A percentile compares a stretch with the other conserved stretches of the same genome.
Conservation (phyloP, 2,329 filamentous ascomycete species). For the Cryoendolithus antarcticus region DNA sequence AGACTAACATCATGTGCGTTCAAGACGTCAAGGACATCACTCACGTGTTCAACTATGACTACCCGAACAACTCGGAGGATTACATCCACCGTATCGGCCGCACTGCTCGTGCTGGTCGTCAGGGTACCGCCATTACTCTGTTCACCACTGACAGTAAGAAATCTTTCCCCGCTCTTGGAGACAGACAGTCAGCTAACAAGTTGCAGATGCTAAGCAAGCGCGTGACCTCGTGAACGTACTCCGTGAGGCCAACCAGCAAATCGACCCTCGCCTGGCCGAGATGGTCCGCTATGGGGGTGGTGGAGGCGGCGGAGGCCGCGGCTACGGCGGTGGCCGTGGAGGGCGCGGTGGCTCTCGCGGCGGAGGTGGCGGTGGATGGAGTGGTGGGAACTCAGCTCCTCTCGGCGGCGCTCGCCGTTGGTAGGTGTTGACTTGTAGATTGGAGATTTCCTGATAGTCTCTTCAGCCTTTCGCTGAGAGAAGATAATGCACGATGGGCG, state of each 20-base stretch:
- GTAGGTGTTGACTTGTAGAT: slow-evolving; percentile 13
- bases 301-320: slow-evolving; percentile 56
- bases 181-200: slow-evolving; percentile 23
- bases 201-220: slow-evolving; percentile 51
- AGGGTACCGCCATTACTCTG: slow-evolving; percentile 92
- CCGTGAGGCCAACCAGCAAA: slow-evolving; percentile 92
- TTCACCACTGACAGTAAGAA: slow-evolving; percentile 98
- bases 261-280: slow-evolving; percentile 88
- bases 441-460: not conserved
- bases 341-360: slow-evolving; percentile 24
- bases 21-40: slow-evolving; percentile 99
- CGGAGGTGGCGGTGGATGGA: slow-evolving; percentile 31
- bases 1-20: slow-evolving; percentile 40
- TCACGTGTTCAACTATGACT: slow-evolving; percentile 99
- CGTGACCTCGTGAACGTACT: slow-evolving; percentile 91
- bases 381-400: slow-evolving; percentile 46
- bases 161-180: slow-evolving; percentile 7
- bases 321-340: slow-evolving; percentile 53
- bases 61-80: slow-evolving; percentile 80
- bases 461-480: slow-evolving; percentile 1
- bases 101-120: slow-evolving; percentile 65
- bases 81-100: slow-evolving; percentile 58
- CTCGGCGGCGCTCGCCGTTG: slow-evolving; percentile 46
- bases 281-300: slow-evolving; percentile 89
- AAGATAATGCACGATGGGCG: too few relatives aligned